Conservation (phyloP, 2,329 filamentous ascomycete genomes). For the Verticillium alfalfae region DNA sequence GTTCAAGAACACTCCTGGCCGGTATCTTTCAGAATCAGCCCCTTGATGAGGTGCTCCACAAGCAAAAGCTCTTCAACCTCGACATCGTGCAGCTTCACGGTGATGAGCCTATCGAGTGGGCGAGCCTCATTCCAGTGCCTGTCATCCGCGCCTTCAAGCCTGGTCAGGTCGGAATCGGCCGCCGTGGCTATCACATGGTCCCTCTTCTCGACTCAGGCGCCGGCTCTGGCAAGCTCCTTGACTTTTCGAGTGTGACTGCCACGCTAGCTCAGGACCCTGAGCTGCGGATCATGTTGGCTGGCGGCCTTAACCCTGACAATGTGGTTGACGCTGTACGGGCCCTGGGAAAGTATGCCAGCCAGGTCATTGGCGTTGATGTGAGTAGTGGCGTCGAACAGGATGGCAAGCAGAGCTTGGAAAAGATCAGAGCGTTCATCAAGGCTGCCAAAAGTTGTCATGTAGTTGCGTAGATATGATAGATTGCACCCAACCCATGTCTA, state of each 20-base stretch:
- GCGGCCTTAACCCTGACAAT: slow-evolving; percentile 77
- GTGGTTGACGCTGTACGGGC: slow-evolving; percentile 60
- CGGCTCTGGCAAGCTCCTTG: slow-evolving; percentile 75
- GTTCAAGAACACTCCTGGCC: slow-evolving; percentile 68
- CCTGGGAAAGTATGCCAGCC: slow-evolving; percentile 50
- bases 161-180: slow-evolving; percentile 63
- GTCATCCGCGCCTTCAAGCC: slow-evolving; percentile 85
- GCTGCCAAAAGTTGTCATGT: slow-evolving; percentile 55
- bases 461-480: slow-evolving; percentile 24
- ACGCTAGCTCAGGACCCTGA: slow-evolving; percentile 62
- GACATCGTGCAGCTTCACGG: slow-evolving; percentile 94
- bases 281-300: slow-evolving; percentile 76
- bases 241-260: slow-evolving; percentile 62
- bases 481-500: background rate
- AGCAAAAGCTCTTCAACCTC: slow-evolving; percentile 69
- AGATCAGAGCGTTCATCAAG: slow-evolving; percentile 75
- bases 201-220: slow-evolving; percentile 83
- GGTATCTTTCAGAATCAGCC: slow-evolving; percentile 94
- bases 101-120: slow-evolving; percentile 88
- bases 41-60: slow-evolving; percentile 71
- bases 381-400: slow-evolving; percentile 88
- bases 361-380: slow-evolving; percentile 81
- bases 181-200: slow-evolving; percentile 75
- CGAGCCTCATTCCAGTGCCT: slow-evolving; percentile 80
- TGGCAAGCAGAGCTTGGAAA: slow-evolving; percentile 73